Evolutionary conservation across 2,329 filamentous ascomycete species (phyloP).

Genomic region (Phaeophleospora eucalypticola): DNA sequence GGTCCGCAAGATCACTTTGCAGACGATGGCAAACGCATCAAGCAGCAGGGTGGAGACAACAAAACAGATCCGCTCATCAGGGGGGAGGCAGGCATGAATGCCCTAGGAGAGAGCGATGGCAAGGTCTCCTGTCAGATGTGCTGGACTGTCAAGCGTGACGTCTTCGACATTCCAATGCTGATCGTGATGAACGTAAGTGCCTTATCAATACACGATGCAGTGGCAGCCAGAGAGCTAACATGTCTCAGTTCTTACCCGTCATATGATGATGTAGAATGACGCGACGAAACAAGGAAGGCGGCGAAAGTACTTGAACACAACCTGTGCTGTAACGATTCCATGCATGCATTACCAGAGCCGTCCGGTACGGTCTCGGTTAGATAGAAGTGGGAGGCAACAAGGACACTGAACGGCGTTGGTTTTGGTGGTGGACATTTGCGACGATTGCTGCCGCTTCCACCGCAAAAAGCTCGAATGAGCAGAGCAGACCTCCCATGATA

Average conservation of each 20-base stretch:
- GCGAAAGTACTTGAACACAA: constrained; percentile 3
- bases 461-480: neutral
- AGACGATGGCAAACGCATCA: constrained; percentile 27
- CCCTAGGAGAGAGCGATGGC: constrained; percentile 74
- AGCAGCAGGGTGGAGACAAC: constrained; percentile 17
- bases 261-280: constrained; percentile 11
- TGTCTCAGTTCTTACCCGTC: constrained; percentile 20
- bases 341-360: constrained; percentile 10
- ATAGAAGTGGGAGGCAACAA: constrained; percentile 1
- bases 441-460: neutral
- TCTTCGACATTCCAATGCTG: constrained; percentile 97
- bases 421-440: neutral
- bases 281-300: neutral
- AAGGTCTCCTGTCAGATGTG: constrained; percentile 94
- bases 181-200: constrained; percentile 93
- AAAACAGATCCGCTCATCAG: constrained; percentile 36
- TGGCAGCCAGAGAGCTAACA: constrained; percentile 4
- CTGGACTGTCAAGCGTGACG: constrained; percentile 94
- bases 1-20: constrained; percentile 47
- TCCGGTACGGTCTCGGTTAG: constrained; percentile 7
- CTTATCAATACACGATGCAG: neutral
- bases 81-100: constrained; percentile 74
- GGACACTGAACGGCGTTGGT: neutral
- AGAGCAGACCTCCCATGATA: neutral
- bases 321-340: neutral